Conservation (phyloP, 177 flowering plant species). For the Vitis hybrid region DNA sequence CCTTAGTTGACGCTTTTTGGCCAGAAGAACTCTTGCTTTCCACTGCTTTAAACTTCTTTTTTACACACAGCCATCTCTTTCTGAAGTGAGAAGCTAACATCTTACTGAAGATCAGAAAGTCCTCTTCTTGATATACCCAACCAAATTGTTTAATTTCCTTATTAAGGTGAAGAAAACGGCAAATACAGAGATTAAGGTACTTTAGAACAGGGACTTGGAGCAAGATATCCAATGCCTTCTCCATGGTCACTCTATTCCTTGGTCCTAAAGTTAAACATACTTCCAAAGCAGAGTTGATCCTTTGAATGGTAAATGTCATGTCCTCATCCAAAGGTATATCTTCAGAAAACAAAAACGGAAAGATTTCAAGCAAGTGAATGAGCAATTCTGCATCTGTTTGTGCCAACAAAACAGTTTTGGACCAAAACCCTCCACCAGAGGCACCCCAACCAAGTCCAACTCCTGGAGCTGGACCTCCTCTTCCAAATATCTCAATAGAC, state of each 20-base stretch:
- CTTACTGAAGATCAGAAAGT: constrained; percentile 43
- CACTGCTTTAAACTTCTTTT: constrained; percentile 34
- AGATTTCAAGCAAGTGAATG: constrained; percentile 48
- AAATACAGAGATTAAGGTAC: constrained; percentile 42
- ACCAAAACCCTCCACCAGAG: constrained; percentile 95
- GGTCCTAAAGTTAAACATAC: constrained; percentile 62
- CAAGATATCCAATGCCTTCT: constrained; percentile 59
- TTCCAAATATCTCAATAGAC: constrained; percentile 65
- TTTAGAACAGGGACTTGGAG: constrained; percentile 52
- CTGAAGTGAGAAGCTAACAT: constrained; percentile 60
- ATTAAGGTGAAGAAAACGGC: constrained; percentile 27
- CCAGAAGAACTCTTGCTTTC: constrained; percentile 8
- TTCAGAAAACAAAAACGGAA: constrained; percentile 21
- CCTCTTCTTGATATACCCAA: constrained; percentile 61
- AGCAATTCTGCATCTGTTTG: constrained; percentile 64
- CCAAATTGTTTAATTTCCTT: constrained; percentile 24
- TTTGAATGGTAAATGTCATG: constrained; percentile 25
- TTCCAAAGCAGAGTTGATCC: constrained; percentile 48
- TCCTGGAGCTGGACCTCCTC: constrained; percentile 98
- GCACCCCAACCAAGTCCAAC: constrained; percentile 95
- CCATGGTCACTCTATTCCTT: constrained; percentile 45
- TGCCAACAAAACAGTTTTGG: constrained; percentile 44
- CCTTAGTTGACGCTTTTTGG: constrained; percentile 18
- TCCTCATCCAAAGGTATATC: constrained; percentile 31
- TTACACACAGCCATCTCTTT: constrained; percentile 64